phyloP scores from a whole-genome alignment of 2,329 filamentous ascomycete genomes.

The Fusarium pseudonygamai region DNA sequence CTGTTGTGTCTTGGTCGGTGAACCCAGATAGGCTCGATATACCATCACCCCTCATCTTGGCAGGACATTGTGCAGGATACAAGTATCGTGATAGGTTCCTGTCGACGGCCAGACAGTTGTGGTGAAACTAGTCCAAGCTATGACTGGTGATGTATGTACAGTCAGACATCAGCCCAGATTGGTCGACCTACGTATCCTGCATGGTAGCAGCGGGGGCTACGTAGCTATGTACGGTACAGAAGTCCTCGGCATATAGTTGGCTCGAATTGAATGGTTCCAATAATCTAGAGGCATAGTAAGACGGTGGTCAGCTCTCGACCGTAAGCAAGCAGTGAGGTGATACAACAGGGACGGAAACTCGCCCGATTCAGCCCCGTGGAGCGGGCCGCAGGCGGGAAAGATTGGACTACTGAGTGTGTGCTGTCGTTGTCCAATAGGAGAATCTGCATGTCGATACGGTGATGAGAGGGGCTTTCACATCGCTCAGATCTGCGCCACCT shows the following conservation, averaged over 20 bases:
- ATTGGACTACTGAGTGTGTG: constrained; percentile 20
- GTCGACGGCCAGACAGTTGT: constrained; percentile 7
- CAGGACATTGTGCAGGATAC: constrained; percentile 13
- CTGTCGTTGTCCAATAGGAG: constrained; percentile 14
- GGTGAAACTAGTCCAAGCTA: constrained; percentile 27
- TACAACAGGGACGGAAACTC: constrained; percentile 19
- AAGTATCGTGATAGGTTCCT: constrained; percentile 23
- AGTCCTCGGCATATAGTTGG: constrained; percentile 5
- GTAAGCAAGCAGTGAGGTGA: constrained; percentile 4
- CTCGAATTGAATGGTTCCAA: not conserved
- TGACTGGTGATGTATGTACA: constrained; percentile 1
- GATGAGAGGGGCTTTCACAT: constrained; percentile 21
- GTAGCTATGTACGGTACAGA: not conserved
- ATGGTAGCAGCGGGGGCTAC: not conserved
- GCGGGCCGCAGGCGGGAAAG: constrained; percentile 26
- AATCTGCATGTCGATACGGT: constrained; percentile 2
- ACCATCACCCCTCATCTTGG: constrained; percentile 27
- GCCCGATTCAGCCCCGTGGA: constrained; percentile 8
- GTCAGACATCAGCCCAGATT: constrained; percentile 4
- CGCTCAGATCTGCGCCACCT: constrained; percentile 32
- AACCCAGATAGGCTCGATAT: constrained; percentile 20
- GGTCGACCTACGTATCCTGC: not conserved
- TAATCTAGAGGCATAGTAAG: not conserved
- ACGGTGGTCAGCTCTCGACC: constrained; percentile 15
- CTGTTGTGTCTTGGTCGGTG: constrained; percentile 28